These are phyloP conservation scores for Maudiozyma turicensis DNA, from an alignment of 805 yeast genomes.

Conservation along the genomic window DNA sequence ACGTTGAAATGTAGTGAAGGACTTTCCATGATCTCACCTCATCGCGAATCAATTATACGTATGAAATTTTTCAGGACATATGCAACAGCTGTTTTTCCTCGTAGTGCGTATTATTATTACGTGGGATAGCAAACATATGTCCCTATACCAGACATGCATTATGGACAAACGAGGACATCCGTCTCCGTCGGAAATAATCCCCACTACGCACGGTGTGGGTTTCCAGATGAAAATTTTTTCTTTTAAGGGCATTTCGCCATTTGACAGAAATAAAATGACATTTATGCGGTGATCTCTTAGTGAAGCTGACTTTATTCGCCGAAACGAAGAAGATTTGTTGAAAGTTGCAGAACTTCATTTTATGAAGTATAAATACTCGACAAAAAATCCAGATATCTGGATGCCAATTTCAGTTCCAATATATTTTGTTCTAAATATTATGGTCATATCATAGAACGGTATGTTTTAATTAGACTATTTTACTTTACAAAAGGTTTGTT, in stretches of 20 bases:
- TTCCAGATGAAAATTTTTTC: background rate
- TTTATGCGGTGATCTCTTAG: too few species aligned
- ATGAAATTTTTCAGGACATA: background rate
- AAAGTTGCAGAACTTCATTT: background rate
- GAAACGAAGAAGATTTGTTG: too few species aligned
- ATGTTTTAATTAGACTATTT: conserved; percentile 12
- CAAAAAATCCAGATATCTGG: conserved; percentile 2
- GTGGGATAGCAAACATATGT: background rate
- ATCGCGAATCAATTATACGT: background rate
- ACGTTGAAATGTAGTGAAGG: background rate
- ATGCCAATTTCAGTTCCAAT: background rate
- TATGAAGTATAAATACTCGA: conserved; percentile 10
- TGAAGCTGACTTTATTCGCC: too few species aligned
- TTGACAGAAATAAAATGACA: background rate
- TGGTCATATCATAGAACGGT: conserved; percentile 4
- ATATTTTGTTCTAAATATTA: background rate
- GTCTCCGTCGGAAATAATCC: conserved; percentile 1
- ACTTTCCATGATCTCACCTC: background rate
- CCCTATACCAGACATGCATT: background rate
- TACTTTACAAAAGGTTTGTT: background rate
- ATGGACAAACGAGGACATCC: background rate
- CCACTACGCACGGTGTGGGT: background rate
- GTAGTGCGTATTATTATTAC: background rate
- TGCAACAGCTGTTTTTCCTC: background rate
- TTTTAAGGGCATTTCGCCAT: background rate